These are phyloP conservation scores for Coemansia sp. DNA, from an alignment of 192 early-diverging fungal genomes.

Conservation along the genomic window DNA sequence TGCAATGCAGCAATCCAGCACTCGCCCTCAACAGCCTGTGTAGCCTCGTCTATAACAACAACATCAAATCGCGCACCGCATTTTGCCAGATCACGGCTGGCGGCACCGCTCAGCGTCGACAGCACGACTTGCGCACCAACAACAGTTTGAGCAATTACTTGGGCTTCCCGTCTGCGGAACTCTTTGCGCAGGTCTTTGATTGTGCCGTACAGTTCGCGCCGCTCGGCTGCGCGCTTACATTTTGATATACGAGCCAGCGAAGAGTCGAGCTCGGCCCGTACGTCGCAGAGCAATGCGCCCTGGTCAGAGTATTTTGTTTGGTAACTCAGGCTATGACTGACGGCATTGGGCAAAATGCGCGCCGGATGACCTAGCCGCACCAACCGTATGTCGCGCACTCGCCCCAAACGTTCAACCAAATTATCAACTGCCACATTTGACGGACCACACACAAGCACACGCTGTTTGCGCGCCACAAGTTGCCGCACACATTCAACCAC, in stretches of 20 bases:
- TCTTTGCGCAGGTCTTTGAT: slow-evolving; percentile 71
- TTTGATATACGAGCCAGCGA: slow-evolving; percentile 62
- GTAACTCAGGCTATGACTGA: slow-evolving; percentile 70
- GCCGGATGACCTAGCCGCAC: slow-evolving; percentile 86
- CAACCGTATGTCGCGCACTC: slow-evolving; percentile 57
- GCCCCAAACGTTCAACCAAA: slow-evolving; percentile 74
- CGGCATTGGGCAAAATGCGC: slow-evolving; percentile 66
- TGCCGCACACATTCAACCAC: slow-evolving; percentile 83
- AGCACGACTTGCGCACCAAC: slow-evolving; percentile 67
- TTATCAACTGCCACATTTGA: slow-evolving; percentile 90
- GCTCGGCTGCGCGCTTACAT: slow-evolving; percentile 63
- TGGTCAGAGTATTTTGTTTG: slow-evolving; percentile 65
- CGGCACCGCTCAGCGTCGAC: slow-evolving; percentile 76
- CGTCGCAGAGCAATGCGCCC: slow-evolving; percentile 71
- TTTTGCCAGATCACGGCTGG: slow-evolving; percentile 31
- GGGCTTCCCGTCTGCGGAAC: slow-evolving; percentile 65
- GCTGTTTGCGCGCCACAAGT: slow-evolving; percentile 57
- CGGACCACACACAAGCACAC: slow-evolving; percentile 85
- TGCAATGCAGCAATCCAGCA: slow-evolving; percentile 85
- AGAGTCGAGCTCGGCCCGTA: slow-evolving; percentile 73
- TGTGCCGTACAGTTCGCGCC: slow-evolving; percentile 61
- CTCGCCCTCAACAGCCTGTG: slow-evolving; percentile 81
- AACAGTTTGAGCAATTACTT: slow-evolving; percentile 62
- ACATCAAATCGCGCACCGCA: slow-evolving; percentile 66
- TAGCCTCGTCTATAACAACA: slow-evolving; percentile 87